Evolutionary conservation across 768 basidiomycete genomes (phyloP).

Genomic region (Rhodotorula kratochvilovae): DNA sequence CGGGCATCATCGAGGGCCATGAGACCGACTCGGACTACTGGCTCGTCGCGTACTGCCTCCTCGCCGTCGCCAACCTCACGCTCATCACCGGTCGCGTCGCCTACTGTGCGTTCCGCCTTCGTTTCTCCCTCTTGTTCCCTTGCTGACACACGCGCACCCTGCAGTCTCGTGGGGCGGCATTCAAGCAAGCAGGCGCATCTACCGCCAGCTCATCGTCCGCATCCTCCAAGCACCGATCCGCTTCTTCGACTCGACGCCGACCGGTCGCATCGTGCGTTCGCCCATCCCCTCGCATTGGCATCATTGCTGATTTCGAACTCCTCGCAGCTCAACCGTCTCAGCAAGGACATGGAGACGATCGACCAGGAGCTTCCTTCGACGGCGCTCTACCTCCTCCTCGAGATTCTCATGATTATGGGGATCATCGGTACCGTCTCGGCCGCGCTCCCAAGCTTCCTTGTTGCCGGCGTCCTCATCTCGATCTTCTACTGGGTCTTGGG

Average conservation of each 20-base stretch:
- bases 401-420: conserved; percentile 43
- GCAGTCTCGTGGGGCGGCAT: conserved; percentile 32
- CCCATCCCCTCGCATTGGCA: not conserved
- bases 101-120: conserved; percentile 11
- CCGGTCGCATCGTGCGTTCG: conserved; percentile 47
- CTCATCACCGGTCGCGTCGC: conserved; percentile 35
- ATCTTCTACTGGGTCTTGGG: conserved; percentile 46
- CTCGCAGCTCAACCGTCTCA: conserved; percentile 49
- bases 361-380: conserved; percentile 44
- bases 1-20: not conserved
- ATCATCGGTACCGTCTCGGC: conserved; percentile 47
- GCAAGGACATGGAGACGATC: conserved; percentile 49
- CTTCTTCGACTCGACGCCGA: conserved; percentile 43
- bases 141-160: not conserved
- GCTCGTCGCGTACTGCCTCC: conserved; percentile 44
- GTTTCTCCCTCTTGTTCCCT: too few relatives aligned
- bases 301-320: not conserved
- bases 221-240: conserved; percentile 46
- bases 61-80: conserved; percentile 41
- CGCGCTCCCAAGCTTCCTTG: conserved; percentile 47
- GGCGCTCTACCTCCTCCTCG: conserved; percentile 29
- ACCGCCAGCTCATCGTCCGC: conserved; percentile 44
- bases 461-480: conserved; percentile 46
- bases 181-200: conserved; percentile 40
- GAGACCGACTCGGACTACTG: conserved; percentile 30